Evolutionary conservation across 331 rosid species (phyloP).

Genomic region (Malus hybrid): DNA sequence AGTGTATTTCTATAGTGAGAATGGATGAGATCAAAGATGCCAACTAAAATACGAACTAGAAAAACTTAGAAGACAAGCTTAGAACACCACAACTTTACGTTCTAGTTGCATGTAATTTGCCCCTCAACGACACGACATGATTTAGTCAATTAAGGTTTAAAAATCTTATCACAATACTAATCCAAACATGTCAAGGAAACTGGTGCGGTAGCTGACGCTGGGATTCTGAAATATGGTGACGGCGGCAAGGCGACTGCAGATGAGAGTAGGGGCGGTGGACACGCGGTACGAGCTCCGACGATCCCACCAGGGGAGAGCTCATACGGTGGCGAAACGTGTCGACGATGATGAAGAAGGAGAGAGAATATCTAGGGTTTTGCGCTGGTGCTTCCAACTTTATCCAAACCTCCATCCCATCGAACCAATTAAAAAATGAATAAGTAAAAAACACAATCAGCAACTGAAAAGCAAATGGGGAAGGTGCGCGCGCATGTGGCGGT

Average conservation of each 20-base stretch:
- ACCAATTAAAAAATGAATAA: background rate
- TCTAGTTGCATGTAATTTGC: background rate
- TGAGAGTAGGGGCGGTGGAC: background rate
- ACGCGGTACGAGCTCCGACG: background rate
- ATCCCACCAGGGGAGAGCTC: background rate
- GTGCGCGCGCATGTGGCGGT: background rate
- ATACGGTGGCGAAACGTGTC: slow-evolving; percentile 20
- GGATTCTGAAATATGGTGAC: background rate
- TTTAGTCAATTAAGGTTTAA: background rate
- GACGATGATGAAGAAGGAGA: background rate
- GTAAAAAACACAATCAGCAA: background rate
- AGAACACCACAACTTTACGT: no score
- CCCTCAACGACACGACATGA: background rate
- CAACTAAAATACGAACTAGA: background rate
- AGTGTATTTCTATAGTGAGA: background rate
- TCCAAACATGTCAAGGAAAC: background rate
- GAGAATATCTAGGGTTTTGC: slow-evolving; percentile 5
- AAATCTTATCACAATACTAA: background rate
- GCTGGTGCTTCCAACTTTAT: background rate
- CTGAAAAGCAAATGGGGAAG: background rate
- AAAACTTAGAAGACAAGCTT: background rate
- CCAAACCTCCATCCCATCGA: background rate
- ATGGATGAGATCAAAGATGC: background rate
- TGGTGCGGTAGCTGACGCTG: background rate
- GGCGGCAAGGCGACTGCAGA: background rate